Conservation (phyloP, 108 stramenopile genomes). For the Fistulifera solaris region DNA sequence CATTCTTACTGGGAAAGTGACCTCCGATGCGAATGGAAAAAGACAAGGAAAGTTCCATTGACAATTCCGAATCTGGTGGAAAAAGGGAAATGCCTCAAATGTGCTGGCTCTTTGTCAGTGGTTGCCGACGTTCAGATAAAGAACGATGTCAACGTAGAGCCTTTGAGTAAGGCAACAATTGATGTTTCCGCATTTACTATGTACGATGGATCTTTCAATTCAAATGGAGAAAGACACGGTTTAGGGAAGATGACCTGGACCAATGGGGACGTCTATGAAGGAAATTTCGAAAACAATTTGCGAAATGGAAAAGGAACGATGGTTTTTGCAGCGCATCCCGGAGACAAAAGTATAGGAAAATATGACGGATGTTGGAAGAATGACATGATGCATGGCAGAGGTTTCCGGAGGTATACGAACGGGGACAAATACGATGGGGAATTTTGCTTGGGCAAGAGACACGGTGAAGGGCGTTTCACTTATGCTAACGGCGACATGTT, state of each 20-base stretch:
- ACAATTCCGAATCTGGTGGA: slow-evolving; percentile 31
- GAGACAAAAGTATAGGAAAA: slow-evolving; percentile 30
- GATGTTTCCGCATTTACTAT: not conserved
- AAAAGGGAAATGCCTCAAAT: slow-evolving; percentile 34
- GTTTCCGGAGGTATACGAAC: slow-evolving; percentile 40
- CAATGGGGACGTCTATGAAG: slow-evolving; percentile 50
- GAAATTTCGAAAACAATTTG: slow-evolving; percentile 37
- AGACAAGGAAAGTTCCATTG: slow-evolving; percentile 14
- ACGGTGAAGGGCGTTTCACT: slow-evolving; percentile 38
- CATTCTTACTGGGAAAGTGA: no score
- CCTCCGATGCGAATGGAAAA: no score
- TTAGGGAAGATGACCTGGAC: slow-evolving; percentile 40
- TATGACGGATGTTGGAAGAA: slow-evolving; percentile 50
- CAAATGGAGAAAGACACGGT: slow-evolving; percentile 46
- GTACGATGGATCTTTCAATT: slow-evolving; percentile 44
- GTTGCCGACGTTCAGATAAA: no score
- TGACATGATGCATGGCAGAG: slow-evolving; percentile 50
- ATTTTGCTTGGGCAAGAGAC: slow-evolving; percentile 31
- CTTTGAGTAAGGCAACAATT: no score
- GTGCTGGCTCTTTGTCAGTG: not conserved
- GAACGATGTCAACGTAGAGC: no score
- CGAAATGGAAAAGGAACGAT: slow-evolving; percentile 52
- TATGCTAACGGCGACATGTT: slow-evolving; percentile 12
- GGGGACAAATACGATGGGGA: slow-evolving; percentile 44
- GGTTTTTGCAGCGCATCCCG: slow-evolving; percentile 7